Base-by-base conservation (phyloP, 176 grass and related monocot species). In the Carex scoparia region DNA sequence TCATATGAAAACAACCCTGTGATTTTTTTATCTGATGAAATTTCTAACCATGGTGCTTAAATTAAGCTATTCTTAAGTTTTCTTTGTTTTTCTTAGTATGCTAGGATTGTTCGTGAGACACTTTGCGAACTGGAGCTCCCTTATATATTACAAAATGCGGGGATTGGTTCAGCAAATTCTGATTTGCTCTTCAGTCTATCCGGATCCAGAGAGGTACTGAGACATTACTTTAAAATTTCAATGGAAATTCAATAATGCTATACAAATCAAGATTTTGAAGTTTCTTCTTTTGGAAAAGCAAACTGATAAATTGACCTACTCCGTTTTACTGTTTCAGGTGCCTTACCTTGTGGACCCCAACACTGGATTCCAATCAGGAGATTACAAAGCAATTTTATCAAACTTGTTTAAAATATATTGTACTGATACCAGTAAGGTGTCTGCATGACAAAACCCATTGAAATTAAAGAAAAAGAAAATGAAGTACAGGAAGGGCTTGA, bases 51-150 rank as follows among this genome's bases (percentile, higher is more conserved):
- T 8, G 23, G 18, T 51, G 19, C 15, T 53, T 44, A 7, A 16
- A 3, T 64, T 64, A 12, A 69, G 2, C 15, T 58, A 81, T 27
- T 75, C 3, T 57, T 3, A 69, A 78, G 7, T 59, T 66, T 70
- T 11, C 78, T 5, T 54, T 55, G 5, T 9, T 81, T 63, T 85
- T 35, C 68, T 33, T 68, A 95, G 96, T 89, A 91, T 84, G 87
- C 96, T 4, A 95, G 96, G 80, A 89, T 99, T 54, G 87, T 99
- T 23, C 91, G 93, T 13, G 93, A 95, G 87, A 91, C 91, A 13
- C 91, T 99, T 15, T 99, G 96, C 68, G 96, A 99, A 83, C 74
- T 99, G 87, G 96, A 95, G 79, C 85, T 99, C 83, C 93, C 96
- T 84, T 99, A 95, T 69, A 79, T 95, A 58, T 94, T 99, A 82